Evolutionary conservation across 2,329 filamentous ascomycete genomes (phyloP).

Genomic region (Nemania bipapillata): DNA sequence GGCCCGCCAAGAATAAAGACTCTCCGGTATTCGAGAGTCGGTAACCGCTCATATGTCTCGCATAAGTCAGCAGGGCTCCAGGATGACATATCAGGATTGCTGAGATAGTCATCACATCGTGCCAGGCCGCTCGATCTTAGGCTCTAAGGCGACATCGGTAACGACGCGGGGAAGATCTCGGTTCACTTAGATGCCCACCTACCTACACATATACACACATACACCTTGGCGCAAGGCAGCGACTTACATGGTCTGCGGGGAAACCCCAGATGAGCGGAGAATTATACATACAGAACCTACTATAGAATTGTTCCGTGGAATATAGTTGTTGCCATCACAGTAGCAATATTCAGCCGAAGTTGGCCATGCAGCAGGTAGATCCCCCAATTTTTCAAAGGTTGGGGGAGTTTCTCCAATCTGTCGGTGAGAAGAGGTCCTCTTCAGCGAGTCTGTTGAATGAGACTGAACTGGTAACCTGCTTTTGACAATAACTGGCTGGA

Average conservation of each 20-base stretch:
- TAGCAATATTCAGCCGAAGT: slow-evolving; percentile 30
- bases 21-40: slow-evolving; percentile 26
- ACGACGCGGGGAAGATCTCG: slow-evolving; percentile 25
- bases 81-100: not conserved
- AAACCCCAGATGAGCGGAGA: slow-evolving; percentile 18
- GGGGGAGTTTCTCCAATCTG: slow-evolving; percentile 12
- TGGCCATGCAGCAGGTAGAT: slow-evolving; percentile 19
- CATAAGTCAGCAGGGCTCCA: slow-evolving; percentile 16
- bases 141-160: slow-evolving; percentile 20
- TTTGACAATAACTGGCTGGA: not conserved
- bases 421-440: not conserved
- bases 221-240: not conserved
- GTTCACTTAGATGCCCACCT: slow-evolving; percentile 22
- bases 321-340: slow-evolving; percentile 8
- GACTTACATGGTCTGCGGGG: slow-evolving; percentile 21
- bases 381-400: not conserved
- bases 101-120: not conserved
- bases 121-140: slow-evolving; percentile 24
- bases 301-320: slow-evolving; percentile 3
- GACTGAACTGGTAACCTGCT: not conserved
- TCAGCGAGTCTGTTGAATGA: not conserved
- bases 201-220: too few relatives aligned
- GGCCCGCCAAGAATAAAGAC: slow-evolving; percentile 32
- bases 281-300: slow-evolving; percentile 16
- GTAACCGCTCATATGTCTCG: slow-evolving; percentile 22